Evolutionary conservation across 208 protist species (phyloP).

Genomic region (Crithidia fasciculata): DNA sequence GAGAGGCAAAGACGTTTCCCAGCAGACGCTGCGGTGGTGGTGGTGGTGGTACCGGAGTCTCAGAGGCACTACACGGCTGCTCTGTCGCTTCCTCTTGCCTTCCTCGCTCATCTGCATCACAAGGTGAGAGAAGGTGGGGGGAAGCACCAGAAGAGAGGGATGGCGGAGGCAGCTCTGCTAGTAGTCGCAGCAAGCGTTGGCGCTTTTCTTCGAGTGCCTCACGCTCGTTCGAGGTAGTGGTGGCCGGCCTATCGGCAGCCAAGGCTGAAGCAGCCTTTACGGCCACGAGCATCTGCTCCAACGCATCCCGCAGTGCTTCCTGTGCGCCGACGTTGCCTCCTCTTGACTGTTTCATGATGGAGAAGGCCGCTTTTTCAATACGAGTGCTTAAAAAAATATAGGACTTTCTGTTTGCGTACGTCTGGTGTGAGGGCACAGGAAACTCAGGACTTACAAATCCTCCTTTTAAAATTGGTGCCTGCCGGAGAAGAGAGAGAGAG

Average conservation of each 20-base stretch:
- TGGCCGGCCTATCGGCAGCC: not conserved
- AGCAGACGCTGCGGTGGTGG: slow-evolving; percentile 1
- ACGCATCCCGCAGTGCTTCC: slow-evolving; percentile 6
- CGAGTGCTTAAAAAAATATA: too few relatives aligned
- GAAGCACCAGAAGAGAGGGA: not conserved
- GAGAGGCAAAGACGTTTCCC: slow-evolving; percentile 5
- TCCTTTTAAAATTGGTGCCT: too few relatives aligned
- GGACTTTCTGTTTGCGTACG: too few relatives aligned
- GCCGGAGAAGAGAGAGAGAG: not conserved
- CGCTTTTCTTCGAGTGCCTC: slow-evolving; percentile 12
- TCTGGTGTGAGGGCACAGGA: too few relatives aligned
- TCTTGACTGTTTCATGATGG: too few relatives aligned
- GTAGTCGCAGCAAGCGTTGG: slow-evolving; percentile 10
- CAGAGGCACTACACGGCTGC: too few relatives aligned
- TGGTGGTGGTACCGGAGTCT: not conserved
- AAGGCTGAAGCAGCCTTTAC: not conserved
- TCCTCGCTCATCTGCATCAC: too few relatives aligned
- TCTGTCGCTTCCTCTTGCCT: too few relatives aligned
- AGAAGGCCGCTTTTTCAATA: too few relatives aligned
- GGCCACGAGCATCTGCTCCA: slow-evolving; percentile 10
- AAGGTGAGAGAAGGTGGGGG: not conserved
- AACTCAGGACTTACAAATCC: too few relatives aligned
- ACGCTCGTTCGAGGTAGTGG: not conserved
- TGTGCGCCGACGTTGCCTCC: not conserved
- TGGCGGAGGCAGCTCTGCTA: not conserved